phyloP scores from a whole-genome alignment of 2,329 filamentous ascomycete species.

The Alternaria sp. region DNA sequence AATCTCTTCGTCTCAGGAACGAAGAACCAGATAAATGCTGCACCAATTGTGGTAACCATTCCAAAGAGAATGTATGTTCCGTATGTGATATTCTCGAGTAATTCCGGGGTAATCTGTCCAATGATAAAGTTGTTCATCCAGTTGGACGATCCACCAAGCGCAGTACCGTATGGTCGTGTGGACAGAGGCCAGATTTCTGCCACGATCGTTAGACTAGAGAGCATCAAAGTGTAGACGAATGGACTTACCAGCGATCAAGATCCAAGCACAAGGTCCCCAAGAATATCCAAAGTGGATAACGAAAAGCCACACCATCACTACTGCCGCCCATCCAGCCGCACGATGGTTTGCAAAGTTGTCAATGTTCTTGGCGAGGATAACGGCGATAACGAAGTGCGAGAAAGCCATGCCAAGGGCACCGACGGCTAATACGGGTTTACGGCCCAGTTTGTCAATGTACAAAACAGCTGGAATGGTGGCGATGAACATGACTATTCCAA shows the following conservation, averaged over 20 bases:
- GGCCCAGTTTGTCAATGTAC: slow-evolving; percentile 70
- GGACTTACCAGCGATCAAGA: slow-evolving; percentile 64
- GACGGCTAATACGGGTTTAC: slow-evolving; percentile 68
- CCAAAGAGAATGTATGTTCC: slow-evolving; percentile 79
- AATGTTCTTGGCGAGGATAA: slow-evolving; percentile 71
- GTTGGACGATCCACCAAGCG: slow-evolving; percentile 65
- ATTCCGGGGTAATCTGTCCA: slow-evolving; percentile 73
- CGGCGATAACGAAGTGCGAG: slow-evolving; percentile 75
- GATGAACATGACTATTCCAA: slow-evolving; percentile 75
- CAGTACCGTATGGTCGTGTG: slow-evolving; percentile 72
- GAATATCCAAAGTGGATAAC: slow-evolving; percentile 78
- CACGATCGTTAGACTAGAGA: not conserved
- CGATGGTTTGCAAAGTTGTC: slow-evolving; percentile 63
- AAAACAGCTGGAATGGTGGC: slow-evolving; percentile 68
- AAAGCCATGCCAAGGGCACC: slow-evolving; percentile 75
- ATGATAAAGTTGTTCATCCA: slow-evolving; percentile 67
- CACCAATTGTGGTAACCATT: slow-evolving; percentile 68
- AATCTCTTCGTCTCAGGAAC: slow-evolving; percentile 64
- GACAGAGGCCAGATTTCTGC: slow-evolving; percentile 77
- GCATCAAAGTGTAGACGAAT: too few relatives aligned
- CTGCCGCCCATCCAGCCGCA: slow-evolving; percentile 74
- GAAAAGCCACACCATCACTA: slow-evolving; percentile 76
- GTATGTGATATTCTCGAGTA: slow-evolving; percentile 70
- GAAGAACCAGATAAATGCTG: slow-evolving; percentile 61
- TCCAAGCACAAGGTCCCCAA: slow-evolving; percentile 79